phyloP scores from a whole-genome alignment of 257 asterid genomes.

The Gentiana macrophylla region DNA sequence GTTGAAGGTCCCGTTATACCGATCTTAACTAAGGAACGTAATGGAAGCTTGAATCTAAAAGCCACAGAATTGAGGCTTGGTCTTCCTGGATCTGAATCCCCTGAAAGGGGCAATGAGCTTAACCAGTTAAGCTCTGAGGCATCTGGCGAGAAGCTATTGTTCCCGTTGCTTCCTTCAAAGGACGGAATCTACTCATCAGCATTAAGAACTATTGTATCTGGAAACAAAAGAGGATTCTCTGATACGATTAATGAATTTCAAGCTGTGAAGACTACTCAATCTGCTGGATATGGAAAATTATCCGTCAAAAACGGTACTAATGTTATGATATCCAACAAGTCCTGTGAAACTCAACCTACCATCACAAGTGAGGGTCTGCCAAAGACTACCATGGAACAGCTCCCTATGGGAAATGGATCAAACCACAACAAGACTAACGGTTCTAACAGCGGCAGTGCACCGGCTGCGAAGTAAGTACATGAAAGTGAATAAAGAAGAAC shows the following conservation, averaged over 20 bases:
- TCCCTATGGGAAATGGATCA: conserved; percentile 9
- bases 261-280: conserved; percentile 26
- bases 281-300: conserved; percentile 20
- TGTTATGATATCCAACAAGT: conserved; percentile 21
- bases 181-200: conserved; percentile 41
- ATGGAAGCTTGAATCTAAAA: conserved; percentile 47
- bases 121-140: conserved; percentile 23
- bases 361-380: conserved; percentile 27
- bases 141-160: conserved; percentile 58
- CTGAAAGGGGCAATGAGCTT: conserved; percentile 42
- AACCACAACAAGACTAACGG: conserved; percentile 28
- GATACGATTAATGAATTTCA: conserved; percentile 54
- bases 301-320: conserved; percentile 26
- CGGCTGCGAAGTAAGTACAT: conserved; percentile 68
- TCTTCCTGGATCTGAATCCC: conserved; percentile 88
- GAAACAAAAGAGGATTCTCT: conserved; percentile 66
- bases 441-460: conserved; percentile 34
- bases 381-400: conserved; percentile 20
- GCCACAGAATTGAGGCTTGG: conserved; percentile 87
- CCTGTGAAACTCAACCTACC: conserved; percentile 24
- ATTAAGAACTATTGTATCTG: conserved; percentile 30
- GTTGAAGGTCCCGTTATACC: conserved; percentile 49
- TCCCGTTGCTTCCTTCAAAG: conserved; percentile 58
- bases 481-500: not conserved
- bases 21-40: conserved; percentile 21